Evolutionary conservation across 1,139 yeast species (phyloP).

Genomic region (Protomyces macrosporus): DNA sequence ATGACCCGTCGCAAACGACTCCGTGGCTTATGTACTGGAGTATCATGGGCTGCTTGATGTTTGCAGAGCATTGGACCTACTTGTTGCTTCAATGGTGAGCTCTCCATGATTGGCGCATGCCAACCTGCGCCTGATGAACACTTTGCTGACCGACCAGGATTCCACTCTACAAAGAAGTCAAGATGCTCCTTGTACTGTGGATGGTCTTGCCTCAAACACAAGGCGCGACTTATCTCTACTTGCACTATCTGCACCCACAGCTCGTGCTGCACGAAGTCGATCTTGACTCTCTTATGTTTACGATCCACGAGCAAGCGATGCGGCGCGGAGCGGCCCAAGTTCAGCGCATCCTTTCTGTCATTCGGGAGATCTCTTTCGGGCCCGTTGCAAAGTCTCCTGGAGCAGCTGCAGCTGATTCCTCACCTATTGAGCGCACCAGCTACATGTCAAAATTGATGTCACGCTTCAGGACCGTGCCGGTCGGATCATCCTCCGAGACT

Average conservation of each 20-base stretch:
- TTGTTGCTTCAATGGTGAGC: slow-evolving; percentile 38
- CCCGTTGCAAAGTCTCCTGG: not conserved
- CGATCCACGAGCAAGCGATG: slow-evolving; percentile 24
- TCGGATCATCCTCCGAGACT: slow-evolving; percentile 2
- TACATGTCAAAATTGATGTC: slow-evolving; percentile 5
- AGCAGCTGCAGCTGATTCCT: not conserved
- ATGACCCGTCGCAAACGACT: slow-evolving; percentile 46
- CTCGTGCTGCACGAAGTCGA: slow-evolving; percentile 30
- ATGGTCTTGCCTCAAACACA: slow-evolving; percentile 46
- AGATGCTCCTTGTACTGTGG: slow-evolving; percentile 47
- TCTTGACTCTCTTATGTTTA: slow-evolving; percentile 23
- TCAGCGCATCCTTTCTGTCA: not conserved
- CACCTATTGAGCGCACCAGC: not conserved
- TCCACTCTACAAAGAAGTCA: slow-evolving; percentile 48
- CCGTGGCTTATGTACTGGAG: slow-evolving; percentile 65
- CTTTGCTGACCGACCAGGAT: slow-evolving; percentile 33
- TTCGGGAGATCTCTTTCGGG: slow-evolving; percentile 2
- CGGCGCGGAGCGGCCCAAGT: slow-evolving; percentile 8
- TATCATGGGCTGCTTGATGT: slow-evolving; percentile 45
- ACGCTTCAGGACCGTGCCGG: slow-evolving; percentile 16
- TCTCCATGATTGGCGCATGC: not conserved
- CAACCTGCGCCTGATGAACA: not conserved
- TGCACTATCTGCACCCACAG: slow-evolving; percentile 30
- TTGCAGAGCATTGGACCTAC: slow-evolving; percentile 45
- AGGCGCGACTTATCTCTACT: slow-evolving; percentile 31